phyloP scores from a whole-genome alignment of 768 basidiomycete species.

The Phaeotremella skinneri region DNA sequence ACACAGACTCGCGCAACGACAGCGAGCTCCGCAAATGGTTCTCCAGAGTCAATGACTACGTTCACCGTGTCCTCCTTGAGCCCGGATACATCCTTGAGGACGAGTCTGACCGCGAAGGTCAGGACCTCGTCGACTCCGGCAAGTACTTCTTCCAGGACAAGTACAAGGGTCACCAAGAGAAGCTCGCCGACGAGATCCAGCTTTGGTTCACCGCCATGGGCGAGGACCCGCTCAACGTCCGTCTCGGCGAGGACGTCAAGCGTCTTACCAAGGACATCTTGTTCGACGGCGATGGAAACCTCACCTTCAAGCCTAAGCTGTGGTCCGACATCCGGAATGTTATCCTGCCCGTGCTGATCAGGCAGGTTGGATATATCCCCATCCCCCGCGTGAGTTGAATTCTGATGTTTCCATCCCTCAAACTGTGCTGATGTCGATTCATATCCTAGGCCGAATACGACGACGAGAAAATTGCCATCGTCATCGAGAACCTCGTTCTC shows the following conservation, averaged over 20 bases:
- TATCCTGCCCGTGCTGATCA: slow-evolving; percentile 74
- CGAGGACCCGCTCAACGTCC: slow-evolving; percentile 76
- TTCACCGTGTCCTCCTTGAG: slow-evolving; percentile 73
- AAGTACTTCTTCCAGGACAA: slow-evolving; percentile 72
- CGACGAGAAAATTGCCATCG: slow-evolving; percentile 78
- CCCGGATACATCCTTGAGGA: slow-evolving; percentile 83
- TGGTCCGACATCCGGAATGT: slow-evolving; percentile 81
- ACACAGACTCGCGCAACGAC: slow-evolving; percentile 72
- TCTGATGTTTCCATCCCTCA: neutral
- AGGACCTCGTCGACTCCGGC: slow-evolving; percentile 66
- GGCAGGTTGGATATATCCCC: slow-evolving; percentile 58
- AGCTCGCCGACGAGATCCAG: slow-evolving; percentile 66
- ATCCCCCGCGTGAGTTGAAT: slow-evolving; percentile 12
- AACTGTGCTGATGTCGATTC: slow-evolving; percentile 53
- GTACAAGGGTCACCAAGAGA: slow-evolving; percentile 76
- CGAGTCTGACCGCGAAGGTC: slow-evolving; percentile 65
- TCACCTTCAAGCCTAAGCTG: slow-evolving; percentile 82
- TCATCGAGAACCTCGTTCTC: slow-evolving; percentile 83
- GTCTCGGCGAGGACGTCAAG: slow-evolving; percentile 74
- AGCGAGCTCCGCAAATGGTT: slow-evolving; percentile 74
- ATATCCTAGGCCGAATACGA: slow-evolving; percentile 94
- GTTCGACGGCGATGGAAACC: slow-evolving; percentile 63
- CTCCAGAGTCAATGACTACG: slow-evolving; percentile 60
- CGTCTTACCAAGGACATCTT: slow-evolving; percentile 79
- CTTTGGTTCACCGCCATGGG: slow-evolving; percentile 82